Evolutionary conservation across 1,139 yeast species (phyloP), one percentile per base, ranked within the genome.

Genomic region (Yamadazyma trypodendri): DNA sequence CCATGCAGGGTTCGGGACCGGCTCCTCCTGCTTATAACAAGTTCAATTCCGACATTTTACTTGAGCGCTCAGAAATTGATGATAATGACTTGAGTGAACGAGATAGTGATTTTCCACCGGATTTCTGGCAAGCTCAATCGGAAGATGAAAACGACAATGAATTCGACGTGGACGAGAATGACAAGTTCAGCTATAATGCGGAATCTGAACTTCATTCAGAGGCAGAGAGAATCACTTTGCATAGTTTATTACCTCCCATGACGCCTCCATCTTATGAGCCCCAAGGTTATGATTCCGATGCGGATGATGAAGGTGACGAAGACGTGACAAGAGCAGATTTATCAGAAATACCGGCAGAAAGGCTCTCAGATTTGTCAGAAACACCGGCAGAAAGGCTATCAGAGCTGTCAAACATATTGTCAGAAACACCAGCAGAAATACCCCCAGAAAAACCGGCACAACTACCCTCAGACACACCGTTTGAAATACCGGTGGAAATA

Each of bases 11-110:
- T 1, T 68, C 55, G 33, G 80, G 78, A n/a, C 75, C 79, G 2
- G 77, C 82, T n/a, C 83, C 83, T 2, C 83, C 83, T 8, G 72
- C 77, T 20, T 77, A 77, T 54, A 72, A 72, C 40, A 75, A 73
- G 45, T 77, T 72, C 50, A 77, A 76, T 46, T 60, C 68, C 14
- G 83, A 77, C 54, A 75, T 77, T 11, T 53, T 77, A 35, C 58
- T 77, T 20, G 83, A 75, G 46, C 56, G 81, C 37, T 72, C 78
- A 18, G 82, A 77, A 51, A 61, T 72, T 14, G 82, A 75, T 48
- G 77, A 73, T 10, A 58, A 56, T 38, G 81, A 75, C 37, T 49
- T 72, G 27, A 62, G 65, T 40, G 71, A 70, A 28, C 51, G 79
- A 37, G 75, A 66, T 31, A 61, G 65, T 36, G 80, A 74, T 45